Evolutionary conservation across 2,329 filamentous ascomycete species (phyloP), one percentile per base, ranked within the genome.

Genomic region (Trichoderma atroviride): DNA sequence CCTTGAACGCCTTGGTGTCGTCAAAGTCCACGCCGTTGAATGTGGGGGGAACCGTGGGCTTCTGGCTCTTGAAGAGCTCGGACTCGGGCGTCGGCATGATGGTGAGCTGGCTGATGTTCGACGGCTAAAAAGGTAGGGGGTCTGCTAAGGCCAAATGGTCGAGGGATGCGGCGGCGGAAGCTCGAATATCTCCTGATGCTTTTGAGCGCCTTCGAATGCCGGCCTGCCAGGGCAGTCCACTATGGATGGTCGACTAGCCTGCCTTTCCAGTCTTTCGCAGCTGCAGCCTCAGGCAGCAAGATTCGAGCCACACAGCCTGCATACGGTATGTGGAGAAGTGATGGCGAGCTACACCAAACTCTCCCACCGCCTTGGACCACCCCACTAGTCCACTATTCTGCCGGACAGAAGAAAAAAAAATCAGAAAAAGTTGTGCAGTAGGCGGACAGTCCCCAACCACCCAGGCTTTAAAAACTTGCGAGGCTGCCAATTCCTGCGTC

Each of bases 11-110:
- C 79, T 88, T 88, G 79, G 90, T 93, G 83, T 96, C 91, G 74
- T 94, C 90, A 83, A 91, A 96, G 84, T 95, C 91, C 78, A 96
- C 92, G 74, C 92, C 92, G 76, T 94, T 92, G 80, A 96, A 96
- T 70, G 91, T 94, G 43, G 92, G 91, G 72, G 92, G 86, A 69
- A 96, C 93, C 72, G 86, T 89, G 71, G 93, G 92, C 86, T 96
- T 96, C 83, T 92, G 91, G 74, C 91, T 91, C 82, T 93, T 88
- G 85, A 95, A 96, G 78, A 88, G 86, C 76, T 86, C 89, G 77
- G 92, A 95, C 81, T 96, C 92, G 80, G 92, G 91, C 29, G 91
- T 95, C 75, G 92, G 92, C 90, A 95, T 95, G 74, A 77, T 82
- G 75, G 37, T 68, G 65, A 71, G 68, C 50, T 57, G 66, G 61